Evolutionary conservation across 73 alveolate species (phyloP).

Genomic region (Paramecium sexaurelia): DNA sequence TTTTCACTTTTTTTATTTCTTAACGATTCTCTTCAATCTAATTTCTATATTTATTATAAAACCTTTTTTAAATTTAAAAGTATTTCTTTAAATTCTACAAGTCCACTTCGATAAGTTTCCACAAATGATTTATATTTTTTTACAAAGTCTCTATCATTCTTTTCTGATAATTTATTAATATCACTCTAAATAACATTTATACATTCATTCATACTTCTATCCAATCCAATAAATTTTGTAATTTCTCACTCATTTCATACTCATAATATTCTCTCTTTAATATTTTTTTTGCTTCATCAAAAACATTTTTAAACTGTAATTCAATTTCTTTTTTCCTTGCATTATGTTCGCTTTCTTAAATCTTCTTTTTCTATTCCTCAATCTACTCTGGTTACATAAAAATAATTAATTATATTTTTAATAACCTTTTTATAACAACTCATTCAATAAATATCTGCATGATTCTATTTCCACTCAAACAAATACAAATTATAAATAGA

Average conservation of each 20-base stretch:
- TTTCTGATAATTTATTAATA: conserved; percentile 12
- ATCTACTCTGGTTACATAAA: not conserved
- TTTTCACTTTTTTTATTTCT: conserved; percentile 14
- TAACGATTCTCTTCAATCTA: conserved; percentile 13
- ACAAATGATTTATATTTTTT: conserved; percentile 29
- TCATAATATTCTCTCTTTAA: not conserved
- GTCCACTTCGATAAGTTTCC: conserved; percentile 46
- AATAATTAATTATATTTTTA: not conserved
- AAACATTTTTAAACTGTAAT: not conserved
- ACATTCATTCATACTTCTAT: not conserved
- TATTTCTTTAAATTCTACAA: conserved; percentile 12
- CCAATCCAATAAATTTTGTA: not conserved
- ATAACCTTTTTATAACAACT: not conserved
- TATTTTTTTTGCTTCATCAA: conserved; percentile 12
- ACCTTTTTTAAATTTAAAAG: conserved; percentile 13
- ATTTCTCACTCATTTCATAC: not conserved
- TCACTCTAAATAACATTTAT: not conserved
- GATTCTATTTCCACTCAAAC: not conserved
- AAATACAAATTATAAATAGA: not conserved
- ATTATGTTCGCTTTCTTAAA: conserved; percentile 5
- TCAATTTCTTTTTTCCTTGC: conserved; percentile 39
- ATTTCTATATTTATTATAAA: not conserved
- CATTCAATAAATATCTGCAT: no score
- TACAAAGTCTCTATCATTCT: conserved; percentile 15
- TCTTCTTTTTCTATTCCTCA: not conserved